Base-by-base conservation (phyloP, 768 basidiomycete species). In the Phanerodontia chrysosporium region DNA sequence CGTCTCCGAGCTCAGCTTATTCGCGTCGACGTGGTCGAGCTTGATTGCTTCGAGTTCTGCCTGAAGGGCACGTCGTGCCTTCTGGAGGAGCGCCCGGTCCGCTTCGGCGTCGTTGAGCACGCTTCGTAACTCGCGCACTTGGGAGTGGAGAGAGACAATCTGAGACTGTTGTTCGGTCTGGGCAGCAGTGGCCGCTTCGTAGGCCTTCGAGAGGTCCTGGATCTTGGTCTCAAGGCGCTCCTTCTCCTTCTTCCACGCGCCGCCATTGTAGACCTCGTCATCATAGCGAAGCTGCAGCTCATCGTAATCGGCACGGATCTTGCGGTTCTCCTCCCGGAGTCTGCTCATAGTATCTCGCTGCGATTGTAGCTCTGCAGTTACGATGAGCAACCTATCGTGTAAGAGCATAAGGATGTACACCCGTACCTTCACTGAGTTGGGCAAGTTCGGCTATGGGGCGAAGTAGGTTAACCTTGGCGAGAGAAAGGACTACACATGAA, bases 211-310 rank as follows among this genome's bases (percentile, higher is more conserved):
- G 58, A 92, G 67, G 69, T 93, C 89, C 4, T 69, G 70, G 55
- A 94, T 90, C 80, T 90, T 92, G 54, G 83, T 87, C 61, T 94
- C 90, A 74, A 93, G 76, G 12, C 90, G 86, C 59, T 93, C 91
- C 70, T 86, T 91, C 75, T 95, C 92, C 67, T 90, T 89, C 75
- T 87, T 88, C 92, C 91, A 93, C 3, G 87, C 83, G 14, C 85
- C 81, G 49, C 87, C 86, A 58, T 82, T 87, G 70, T 87, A 89
- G 8, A 88, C 79, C 66, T 92, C 90, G 61, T 90, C 87, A 60
- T 92, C 88, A 63, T 84, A 86, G 39, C 83, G 81, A 32, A 89
- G 72, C 64, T 90, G 88, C 3, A 93, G 78, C 36, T 88, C 83
- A 57, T 91, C 89, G 52, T 85, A 83, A 59, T 92, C 86, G 0